A percentile compares a stretch with the other conserved stretches of the same genome.
phyloP scores from a whole-genome alignment of 169 alveolate genomes.

The Sarcocystis neurona region DNA sequence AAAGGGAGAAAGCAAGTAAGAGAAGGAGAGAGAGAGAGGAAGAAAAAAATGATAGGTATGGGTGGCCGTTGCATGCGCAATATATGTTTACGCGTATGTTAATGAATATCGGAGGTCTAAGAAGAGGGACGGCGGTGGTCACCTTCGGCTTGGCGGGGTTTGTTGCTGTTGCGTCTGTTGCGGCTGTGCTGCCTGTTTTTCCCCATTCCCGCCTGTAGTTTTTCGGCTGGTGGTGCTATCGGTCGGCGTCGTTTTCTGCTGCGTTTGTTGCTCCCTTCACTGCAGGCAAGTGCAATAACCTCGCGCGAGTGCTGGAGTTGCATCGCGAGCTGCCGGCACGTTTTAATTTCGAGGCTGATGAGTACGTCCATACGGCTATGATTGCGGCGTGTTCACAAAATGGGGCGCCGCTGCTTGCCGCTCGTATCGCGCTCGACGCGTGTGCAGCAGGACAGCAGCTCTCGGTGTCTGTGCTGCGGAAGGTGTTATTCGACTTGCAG shows the following conservation, averaged over 20 bases:
- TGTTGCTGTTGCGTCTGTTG: too few relatives aligned
- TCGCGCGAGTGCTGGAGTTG: slow-evolving; percentile 74
- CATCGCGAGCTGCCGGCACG: slow-evolving; percentile 71
- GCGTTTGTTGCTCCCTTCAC: background rate
- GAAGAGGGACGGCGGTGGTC: slow-evolving; percentile 72
- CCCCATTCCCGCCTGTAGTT: too few relatives aligned
- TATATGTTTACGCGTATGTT: too few relatives aligned
- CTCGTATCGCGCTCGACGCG: slow-evolving; percentile 25
- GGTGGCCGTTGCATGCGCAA: too few relatives aligned
- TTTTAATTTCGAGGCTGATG: slow-evolving; percentile 70
- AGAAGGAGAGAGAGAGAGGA: too few relatives aligned
- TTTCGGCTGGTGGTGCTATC: background rate
- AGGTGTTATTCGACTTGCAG: slow-evolving; percentile 12
- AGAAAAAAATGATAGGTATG: too few relatives aligned
- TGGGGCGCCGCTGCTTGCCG: slow-evolving; percentile 25
- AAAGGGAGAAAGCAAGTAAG: too few relatives aligned
- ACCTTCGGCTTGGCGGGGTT: background rate
- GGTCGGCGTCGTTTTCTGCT: background rate
- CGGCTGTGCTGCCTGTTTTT: background rate
- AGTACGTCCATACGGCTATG: slow-evolving; percentile 81
- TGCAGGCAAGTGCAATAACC: slow-evolving; percentile 67
- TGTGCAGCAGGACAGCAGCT: background rate
- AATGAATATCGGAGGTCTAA: background rate
- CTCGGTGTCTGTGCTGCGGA: background rate
- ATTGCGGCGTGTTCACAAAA: slow-evolving; percentile 80